phyloP scores from a whole-genome alignment of 257 asterid species.

The Cruciata laevipes region DNA sequence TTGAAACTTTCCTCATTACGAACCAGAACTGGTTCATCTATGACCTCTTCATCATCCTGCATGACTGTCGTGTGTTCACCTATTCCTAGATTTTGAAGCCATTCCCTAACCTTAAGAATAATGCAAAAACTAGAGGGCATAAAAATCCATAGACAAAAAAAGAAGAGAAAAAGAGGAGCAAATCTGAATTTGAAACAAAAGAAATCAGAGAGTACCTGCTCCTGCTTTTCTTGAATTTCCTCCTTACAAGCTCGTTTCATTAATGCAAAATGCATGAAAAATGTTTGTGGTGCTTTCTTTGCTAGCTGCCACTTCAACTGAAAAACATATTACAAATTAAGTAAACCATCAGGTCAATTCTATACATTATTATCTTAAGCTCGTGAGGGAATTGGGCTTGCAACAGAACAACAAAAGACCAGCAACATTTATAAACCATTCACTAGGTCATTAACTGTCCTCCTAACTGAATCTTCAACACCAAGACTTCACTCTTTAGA shows the following conservation, averaged over 20 bases:
- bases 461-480: background rate
- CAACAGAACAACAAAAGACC: background rate
- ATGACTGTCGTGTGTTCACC: conserved; percentile 67
- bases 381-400: background rate
- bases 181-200: background rate
- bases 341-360: conserved; percentile 17
- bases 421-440: background rate
- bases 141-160: conserved; percentile 11
- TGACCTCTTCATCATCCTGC: conserved; percentile 78
- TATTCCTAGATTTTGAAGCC: conserved; percentile 76
- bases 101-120: conserved; percentile 65
- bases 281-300: conserved; percentile 89
- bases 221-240: conserved; percentile 90
- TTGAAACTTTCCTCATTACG: conserved; percentile 47
- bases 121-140: conserved; percentile 22
- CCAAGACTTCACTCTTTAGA: background rate
- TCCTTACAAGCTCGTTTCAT: conserved; percentile 77
- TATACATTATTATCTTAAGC: background rate
- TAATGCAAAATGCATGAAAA: conserved; percentile 75
- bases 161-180: background rate
- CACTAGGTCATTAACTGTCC: background rate
- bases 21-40: conserved; percentile 66
- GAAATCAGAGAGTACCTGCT: conserved; percentile 70
- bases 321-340: too few relatives aligned
- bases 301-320: conserved; percentile 82